These are phyloP conservation scores for Santalum album DNA, from an alignment of 164 flowering plant species.

Conservation along the genomic window DNA sequence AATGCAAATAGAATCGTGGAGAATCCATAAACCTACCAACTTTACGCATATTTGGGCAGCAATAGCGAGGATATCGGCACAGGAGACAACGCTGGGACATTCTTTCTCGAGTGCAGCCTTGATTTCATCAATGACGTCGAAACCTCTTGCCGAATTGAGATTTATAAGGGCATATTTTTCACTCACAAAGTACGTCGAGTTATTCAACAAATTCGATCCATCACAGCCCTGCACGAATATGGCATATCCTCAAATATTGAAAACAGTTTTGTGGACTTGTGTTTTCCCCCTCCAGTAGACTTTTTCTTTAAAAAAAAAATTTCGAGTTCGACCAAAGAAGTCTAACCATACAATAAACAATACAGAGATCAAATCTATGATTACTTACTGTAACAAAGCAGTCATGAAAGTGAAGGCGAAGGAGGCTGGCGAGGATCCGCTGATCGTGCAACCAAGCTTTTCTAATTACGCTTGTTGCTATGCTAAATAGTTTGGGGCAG, in stretches of 20 bases:
- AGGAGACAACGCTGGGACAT: background rate
- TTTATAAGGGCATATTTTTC: background rate
- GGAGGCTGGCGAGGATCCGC: background rate
- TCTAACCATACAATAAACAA: background rate
- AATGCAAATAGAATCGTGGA: no score
- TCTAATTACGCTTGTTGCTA: background rate
- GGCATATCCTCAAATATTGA: no score
- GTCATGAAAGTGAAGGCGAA: slow-evolving; percentile 3
- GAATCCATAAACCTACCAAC: background rate
- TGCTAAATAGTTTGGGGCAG: background rate
- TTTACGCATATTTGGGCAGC: background rate
- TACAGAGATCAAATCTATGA: background rate
- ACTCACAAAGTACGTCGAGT: background rate
- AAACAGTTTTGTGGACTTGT: no score
- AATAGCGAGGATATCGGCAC: background rate
- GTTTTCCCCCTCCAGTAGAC: no score
- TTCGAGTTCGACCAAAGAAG: background rate
- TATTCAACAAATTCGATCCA: background rate
- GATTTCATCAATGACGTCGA: background rate
- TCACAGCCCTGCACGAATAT: background rate
- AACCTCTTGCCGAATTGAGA: background rate
- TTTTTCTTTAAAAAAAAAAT: background rate
- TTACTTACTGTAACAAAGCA: background rate
- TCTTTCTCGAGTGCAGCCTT: background rate
- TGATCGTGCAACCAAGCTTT: background rate